These are phyloP conservation scores for Prosopis cineraria DNA, from an alignment of 306 rosid species.

Conservation along the genomic window DNA sequence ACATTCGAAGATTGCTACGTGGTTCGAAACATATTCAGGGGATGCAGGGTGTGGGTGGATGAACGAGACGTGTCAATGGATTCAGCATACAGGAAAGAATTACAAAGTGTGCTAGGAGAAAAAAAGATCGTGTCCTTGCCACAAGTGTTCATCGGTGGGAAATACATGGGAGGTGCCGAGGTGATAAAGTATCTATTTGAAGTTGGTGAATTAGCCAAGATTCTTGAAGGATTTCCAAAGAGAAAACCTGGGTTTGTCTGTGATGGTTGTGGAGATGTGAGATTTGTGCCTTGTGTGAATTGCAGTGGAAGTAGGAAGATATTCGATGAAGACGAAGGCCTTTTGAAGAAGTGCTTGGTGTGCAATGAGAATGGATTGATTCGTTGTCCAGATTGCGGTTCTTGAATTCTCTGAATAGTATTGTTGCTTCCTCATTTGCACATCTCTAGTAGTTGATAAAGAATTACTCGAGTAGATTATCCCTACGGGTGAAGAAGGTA, in stretches of 20 bases:
- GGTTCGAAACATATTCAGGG: slow-evolving; percentile 74
- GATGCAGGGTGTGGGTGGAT: slow-evolving; percentile 94
- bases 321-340: slow-evolving; percentile 59
- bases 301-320: slow-evolving; percentile 56
- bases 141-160: slow-evolving; percentile 76
- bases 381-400: slow-evolving; percentile 68
- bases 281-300: slow-evolving; percentile 11
- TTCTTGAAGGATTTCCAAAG: slow-evolving; percentile 70
- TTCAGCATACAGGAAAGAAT: slow-evolving; percentile 59
- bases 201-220: slow-evolving; percentile 67
- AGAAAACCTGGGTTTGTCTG: slow-evolving; percentile 10
- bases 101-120: slow-evolving; percentile 70
- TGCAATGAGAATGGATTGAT: slow-evolving; percentile 76
- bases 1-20: slow-evolving; percentile 91
- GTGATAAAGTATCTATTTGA: slow-evolving; percentile 74
- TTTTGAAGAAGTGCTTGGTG: slow-evolving; percentile 52
- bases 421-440: slow-evolving; percentile 33
- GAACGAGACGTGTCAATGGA: slow-evolving; percentile 93
- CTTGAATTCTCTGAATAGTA: slow-evolving; percentile 29
- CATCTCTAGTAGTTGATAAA: slow-evolving; percentile 52
- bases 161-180: slow-evolving; percentile 79
- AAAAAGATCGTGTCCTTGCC: slow-evolving; percentile 70
- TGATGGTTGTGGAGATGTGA: slow-evolving; percentile 11
- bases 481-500: slow-evolving; percentile 24
- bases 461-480: slow-evolving; percentile 33